A percentile compares a stretch with the other conserved stretches of the same genome.
phyloP scores from a whole-genome alignment of 1,284 basidiomycete species.

The Anthracocystis setariae region DNA sequence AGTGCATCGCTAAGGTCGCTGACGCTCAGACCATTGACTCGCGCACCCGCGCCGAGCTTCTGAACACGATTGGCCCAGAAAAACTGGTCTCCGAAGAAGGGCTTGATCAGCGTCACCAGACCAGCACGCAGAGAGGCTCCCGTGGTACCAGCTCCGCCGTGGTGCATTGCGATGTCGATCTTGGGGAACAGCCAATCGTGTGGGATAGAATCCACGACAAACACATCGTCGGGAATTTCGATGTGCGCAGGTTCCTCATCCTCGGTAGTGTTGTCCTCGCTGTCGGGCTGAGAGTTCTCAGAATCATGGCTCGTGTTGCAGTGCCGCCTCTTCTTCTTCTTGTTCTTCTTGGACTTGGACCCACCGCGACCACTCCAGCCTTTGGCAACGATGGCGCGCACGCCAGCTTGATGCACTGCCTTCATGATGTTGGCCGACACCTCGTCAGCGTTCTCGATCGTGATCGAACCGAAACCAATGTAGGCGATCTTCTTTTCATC shows the following conservation, averaged over 20 bases:
- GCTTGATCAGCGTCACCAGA: conserved; percentile 60
- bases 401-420: conserved; percentile 54
- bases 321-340: conserved; percentile 11
- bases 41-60: conserved; percentile 55
- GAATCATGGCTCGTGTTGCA: background rate
- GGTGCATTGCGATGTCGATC: conserved; percentile 68
- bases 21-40: conserved; percentile 40
- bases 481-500: conserved; percentile 71
- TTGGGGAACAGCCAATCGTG: conserved; percentile 48
- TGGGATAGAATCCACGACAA: conserved; percentile 61
- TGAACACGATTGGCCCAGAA: conserved; percentile 62
- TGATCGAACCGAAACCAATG: conserved; percentile 69
- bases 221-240: conserved; percentile 64
- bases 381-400: conserved; percentile 64
- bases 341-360: conserved; percentile 36
- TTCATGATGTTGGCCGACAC: conserved; percentile 66
- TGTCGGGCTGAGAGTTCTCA: conserved; percentile 10
- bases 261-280: conserved; percentile 25
- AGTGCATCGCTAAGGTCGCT: conserved; percentile 41
- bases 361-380: conserved; percentile 60
- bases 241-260: conserved; percentile 56
- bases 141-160: conserved; percentile 80
- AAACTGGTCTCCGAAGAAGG: conserved; percentile 65
- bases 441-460: conserved; percentile 45
- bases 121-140: conserved; percentile 61